Percentiles rank a stretch among this genome's conserved stretches.
These are phyloP conservation scores for Eimeria zaria DNA, from an alignment of 169 alveolate species.

Conservation along the genomic window DNA sequence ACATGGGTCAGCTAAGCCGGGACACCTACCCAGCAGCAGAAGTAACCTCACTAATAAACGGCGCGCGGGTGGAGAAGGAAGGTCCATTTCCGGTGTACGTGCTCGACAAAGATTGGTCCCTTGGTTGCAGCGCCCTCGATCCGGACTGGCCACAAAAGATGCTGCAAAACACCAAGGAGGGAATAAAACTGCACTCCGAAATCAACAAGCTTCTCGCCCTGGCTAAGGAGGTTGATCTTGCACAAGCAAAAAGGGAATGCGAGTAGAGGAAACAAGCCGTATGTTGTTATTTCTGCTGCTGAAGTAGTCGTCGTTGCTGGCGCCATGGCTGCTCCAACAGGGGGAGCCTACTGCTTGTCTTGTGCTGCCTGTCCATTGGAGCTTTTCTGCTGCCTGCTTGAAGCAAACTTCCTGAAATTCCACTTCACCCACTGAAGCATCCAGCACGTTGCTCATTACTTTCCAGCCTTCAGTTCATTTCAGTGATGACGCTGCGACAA, in stretches of 20 bases:
- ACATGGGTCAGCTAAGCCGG: background rate
- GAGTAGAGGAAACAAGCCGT: background rate
- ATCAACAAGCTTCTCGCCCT: slow-evolving; percentile 45
- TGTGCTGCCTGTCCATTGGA: background rate
- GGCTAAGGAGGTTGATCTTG: slow-evolving; percentile 27
- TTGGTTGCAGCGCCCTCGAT: slow-evolving; percentile 44
- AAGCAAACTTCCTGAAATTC: background rate
- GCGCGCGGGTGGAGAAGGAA: slow-evolving; percentile 32
- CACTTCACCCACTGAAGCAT: background rate
- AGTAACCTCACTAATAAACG: slow-evolving; percentile 1
- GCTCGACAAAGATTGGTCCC: slow-evolving; percentile 45
- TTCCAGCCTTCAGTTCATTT: background rate
- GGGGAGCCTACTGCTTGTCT: background rate
- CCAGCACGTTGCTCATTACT: background rate
- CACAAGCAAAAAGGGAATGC: background rate
- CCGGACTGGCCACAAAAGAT: slow-evolving; percentile 51
- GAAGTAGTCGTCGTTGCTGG: background rate
- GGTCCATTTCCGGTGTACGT: slow-evolving; percentile 57
- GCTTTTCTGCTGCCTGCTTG: background rate
- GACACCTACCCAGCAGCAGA: slow-evolving; percentile 63
- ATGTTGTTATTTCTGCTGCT: background rate
- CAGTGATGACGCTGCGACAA: background rate
- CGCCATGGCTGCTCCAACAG: background rate
- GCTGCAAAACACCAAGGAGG: slow-evolving; percentile 59
- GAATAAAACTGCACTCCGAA: slow-evolving; percentile 30